Percentiles rank a stretch among this genome's conserved stretches.
These are phyloP conservation scores for Aegilops speltoides DNA, from an alignment of 176 grass and related monocot genomes.

Conservation along the genomic window DNA sequence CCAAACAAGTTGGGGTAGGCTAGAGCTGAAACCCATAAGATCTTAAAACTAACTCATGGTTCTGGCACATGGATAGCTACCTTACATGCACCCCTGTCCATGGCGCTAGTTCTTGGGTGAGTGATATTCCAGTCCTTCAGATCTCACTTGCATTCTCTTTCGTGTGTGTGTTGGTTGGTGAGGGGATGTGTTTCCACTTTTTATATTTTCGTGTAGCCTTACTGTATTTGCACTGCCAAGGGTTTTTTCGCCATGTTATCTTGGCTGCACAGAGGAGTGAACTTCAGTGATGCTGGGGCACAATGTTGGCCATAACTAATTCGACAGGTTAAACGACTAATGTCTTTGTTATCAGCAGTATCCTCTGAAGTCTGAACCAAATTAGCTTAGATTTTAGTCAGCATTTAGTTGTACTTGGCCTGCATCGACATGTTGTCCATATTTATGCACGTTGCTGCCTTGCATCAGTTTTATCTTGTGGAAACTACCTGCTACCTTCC, in stretches of 20 bases:
- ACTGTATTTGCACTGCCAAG: not conserved
- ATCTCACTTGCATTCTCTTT: not conserved
- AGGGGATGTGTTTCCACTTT: not conserved
- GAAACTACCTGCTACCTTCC: not conserved
- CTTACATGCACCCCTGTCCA: too few species aligned
- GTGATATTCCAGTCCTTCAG: too few species aligned
- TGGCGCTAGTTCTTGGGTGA: too few species aligned
- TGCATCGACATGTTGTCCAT: not conserved
- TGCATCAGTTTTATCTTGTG: slow-evolving; percentile 1
- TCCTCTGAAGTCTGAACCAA: not conserved
- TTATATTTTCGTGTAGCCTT: not conserved
- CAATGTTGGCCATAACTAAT: not conserved
- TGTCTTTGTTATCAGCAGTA: not conserved
- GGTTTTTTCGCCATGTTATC: not conserved
- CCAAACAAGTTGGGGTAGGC: too few species aligned
- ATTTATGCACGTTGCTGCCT: not conserved
- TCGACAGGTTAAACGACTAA: not conserved
- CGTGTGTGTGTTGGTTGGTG: not conserved
- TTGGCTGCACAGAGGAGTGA: not conserved
- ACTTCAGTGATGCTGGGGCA: not conserved
- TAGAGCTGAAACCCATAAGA: too few species aligned
- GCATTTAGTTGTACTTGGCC: not conserved
- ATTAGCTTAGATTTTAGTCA: slow-evolving; percentile 6
- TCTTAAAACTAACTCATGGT: too few species aligned
- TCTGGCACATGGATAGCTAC: too few species aligned